Evolutionary conservation across 2,329 filamentous ascomycete genomes (phyloP), one percentile per base, ranked within the genome.

Genomic region (Colletotrichum orbiculare): DNA sequence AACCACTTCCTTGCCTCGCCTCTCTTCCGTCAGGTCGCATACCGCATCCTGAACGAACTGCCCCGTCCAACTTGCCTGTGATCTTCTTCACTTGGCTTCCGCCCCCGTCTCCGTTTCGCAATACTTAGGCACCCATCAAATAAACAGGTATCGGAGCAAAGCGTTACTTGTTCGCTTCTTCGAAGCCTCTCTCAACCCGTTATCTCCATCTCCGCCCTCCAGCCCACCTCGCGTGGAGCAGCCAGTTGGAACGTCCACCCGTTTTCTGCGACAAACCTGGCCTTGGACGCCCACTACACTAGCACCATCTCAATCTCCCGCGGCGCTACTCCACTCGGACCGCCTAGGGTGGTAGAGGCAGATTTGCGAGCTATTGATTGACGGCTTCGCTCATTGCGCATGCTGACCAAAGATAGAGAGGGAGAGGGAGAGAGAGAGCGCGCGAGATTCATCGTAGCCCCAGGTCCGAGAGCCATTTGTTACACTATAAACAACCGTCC

Each of bases 301-400:
- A 65, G 62, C 52, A 65, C 58, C 52, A 62, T 52, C 58, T 65
- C 62, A 56, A 65, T 65, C 62, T 65, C 62, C 62, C 52, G 62
- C 62, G 15, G 56, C 58, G 13, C 35, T n/a, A 49, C 62, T 54
- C 62, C 62, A 65, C 62, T 62, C 53, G 58, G 45, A 50, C 58
- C 39, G 50, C 39, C 52, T 34, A 46, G 59, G 46, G 62, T 38
- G 61, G 15, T 45, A 43, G 48, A 54, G 49, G 41, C 41, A 62
- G 45, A 65, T 56, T 65, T 48, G 58, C 62, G 41, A 62, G 35
- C 37, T 65, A 65, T 62, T 50, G 41, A 37, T 56, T 47, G 52
- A 65, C 62, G 62, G 50, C 33, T 48, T 47, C 54, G 45, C 17
- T 43, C 33, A 48, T 42, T 47, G 60, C 42, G 43, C 47, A 57